phyloP scores from a whole-genome alignment of 371 early-diverging fungal genomes.

The Mucor irregularis region DNA sequence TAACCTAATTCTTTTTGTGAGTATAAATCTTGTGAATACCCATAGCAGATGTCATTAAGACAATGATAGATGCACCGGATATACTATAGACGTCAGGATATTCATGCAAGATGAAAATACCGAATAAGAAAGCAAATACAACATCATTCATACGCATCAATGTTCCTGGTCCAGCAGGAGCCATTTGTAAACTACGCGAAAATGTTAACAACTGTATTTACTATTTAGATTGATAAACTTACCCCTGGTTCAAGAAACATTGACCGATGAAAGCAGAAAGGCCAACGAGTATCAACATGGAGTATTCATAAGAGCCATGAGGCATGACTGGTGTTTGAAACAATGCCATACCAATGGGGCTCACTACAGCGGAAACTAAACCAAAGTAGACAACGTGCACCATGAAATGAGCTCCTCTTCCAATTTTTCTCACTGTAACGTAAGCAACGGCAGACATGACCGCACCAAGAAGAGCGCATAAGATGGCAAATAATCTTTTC shows the following conservation, averaged over 20 bases:
- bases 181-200: conserved; percentile 61
- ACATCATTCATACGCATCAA: conserved; percentile 84
- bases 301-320: conserved; percentile 27
- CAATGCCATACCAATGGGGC: conserved; percentile 38
- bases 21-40: conserved; percentile 54
- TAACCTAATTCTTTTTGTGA: neutral
- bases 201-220: neutral
- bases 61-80: conserved; percentile 68
- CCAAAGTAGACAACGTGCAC: conserved; percentile 81
- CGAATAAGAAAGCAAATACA: conserved; percentile 78
- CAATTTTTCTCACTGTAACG: conserved; percentile 72
- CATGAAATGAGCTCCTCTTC: conserved; percentile 65
- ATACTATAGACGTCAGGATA: conserved; percentile 56
- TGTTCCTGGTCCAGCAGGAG: conserved; percentile 71
- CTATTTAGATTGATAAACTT: neutral
- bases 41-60: conserved; percentile 66
- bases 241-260: conserved; percentile 71
- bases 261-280: conserved; percentile 74
- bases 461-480: conserved; percentile 62
- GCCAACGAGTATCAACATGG: conserved; percentile 52
- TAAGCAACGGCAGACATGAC: conserved; percentile 68
- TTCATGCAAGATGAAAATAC: conserved; percentile 69
- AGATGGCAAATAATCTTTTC: conserved; percentile 40
- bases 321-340: conserved; percentile 41
- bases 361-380: conserved; percentile 48